Conservation (phyloP, 106 monocot species). For the Vanilla planifolia region DNA sequence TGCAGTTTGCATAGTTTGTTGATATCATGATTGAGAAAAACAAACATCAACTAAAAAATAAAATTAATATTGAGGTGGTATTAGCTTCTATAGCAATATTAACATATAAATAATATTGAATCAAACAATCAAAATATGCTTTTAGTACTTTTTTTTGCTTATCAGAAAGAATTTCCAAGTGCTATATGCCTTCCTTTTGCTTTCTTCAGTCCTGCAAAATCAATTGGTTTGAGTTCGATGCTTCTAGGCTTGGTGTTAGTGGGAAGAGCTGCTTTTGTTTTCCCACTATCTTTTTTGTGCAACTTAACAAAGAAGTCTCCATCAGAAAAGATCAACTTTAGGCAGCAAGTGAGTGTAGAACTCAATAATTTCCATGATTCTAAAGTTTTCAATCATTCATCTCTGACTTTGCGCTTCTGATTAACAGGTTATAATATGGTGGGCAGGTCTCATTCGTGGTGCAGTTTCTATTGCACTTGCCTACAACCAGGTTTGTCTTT, state of each 20-base stretch:
- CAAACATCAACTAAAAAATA: too few species aligned
- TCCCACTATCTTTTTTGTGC: slow-evolving; percentile 38
- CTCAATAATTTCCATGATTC: background rate
- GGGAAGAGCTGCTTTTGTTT: slow-evolving; percentile 48
- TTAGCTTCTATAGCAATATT: too few species aligned
- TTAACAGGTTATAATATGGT: slow-evolving; percentile 84
- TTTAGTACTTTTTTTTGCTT: too few species aligned
- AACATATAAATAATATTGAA: too few species aligned
- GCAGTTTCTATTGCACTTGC: slow-evolving; percentile 97
- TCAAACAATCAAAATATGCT: too few species aligned
- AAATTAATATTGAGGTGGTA: too few species aligned
- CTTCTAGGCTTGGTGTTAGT: slow-evolving; percentile 34
- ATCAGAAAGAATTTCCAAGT: too few species aligned
- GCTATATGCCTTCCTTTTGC: too few species aligned
- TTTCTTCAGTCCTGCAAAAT: slow-evolving; percentile 36
- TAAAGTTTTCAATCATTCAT: background rate
- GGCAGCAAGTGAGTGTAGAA: slow-evolving; percentile 31
- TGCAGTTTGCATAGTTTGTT: too few species aligned
- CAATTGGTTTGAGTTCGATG: slow-evolving; percentile 27
- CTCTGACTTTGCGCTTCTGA: background rate
- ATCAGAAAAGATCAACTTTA: slow-evolving; percentile 21
- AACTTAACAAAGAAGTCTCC: slow-evolving; percentile 31
- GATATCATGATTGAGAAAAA: too few species aligned
- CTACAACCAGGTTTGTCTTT: slow-evolving; percentile 97
- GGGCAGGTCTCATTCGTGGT: slow-evolving; percentile 97